Evolutionary conservation across 192 early-diverging fungal species (phyloP).

Genomic region (Neocallimastix lanati): DNA sequence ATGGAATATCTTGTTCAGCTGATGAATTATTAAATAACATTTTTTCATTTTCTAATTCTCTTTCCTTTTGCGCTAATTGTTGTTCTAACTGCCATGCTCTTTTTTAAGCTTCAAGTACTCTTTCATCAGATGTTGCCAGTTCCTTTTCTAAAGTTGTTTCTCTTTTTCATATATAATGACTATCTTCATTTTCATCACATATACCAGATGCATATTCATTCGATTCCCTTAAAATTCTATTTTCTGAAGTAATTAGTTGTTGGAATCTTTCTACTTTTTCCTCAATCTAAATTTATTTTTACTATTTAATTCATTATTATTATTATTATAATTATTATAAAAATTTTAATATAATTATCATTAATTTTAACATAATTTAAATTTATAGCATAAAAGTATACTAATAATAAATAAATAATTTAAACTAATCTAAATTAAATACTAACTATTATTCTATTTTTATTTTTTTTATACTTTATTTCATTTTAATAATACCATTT

Average conservation of each 20-base stretch:
- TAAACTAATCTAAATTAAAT: too few relatives aligned
- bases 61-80: background rate
- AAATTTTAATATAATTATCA: too few relatives aligned
- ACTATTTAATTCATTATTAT: too few relatives aligned
- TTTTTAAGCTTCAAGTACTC: background rate
- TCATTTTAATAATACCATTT: constrained; percentile 52
- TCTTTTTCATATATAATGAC: background rate
- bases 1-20: background rate
- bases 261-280: constrained; percentile 58
- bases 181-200: background rate
- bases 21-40: background rate
- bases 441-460: too few relatives aligned
- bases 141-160: background rate
- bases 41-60: background rate
- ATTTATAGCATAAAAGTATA: too few relatives aligned
- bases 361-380: too few relatives aligned
- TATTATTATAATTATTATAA: too few relatives aligned
- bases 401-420: too few relatives aligned
- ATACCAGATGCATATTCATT: constrained; percentile 19
- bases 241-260: constrained; percentile 59
- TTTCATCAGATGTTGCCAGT: background rate
- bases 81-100: background rate
- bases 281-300: too few relatives aligned
- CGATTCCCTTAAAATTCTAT: constrained; percentile 59
- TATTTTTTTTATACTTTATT: too few relatives aligned